Percentiles rank a stretch among this genome's conserved stretches.
Evolutionary conservation across 192 early-diverging fungal genomes (phyloP).

Genomic region (Backusella luteola): DNA sequence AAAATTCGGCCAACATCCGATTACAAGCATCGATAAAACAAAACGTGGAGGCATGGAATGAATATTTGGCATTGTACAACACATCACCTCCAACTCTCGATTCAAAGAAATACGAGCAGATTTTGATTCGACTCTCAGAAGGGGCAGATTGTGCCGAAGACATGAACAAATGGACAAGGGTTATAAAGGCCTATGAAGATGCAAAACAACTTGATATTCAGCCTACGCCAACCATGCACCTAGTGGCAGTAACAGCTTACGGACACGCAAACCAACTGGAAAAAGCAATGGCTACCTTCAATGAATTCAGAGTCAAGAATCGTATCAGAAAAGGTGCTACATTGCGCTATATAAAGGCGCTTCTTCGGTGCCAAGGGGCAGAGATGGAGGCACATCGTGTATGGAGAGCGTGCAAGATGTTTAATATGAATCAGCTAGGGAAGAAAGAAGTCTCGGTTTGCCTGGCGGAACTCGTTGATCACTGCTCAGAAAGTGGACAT

Average conservation of each 20-base stretch:
- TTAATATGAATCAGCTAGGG: not conserved
- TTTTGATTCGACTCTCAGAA: not conserved
- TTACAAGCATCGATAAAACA: not conserved
- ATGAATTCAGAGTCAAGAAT: not conserved
- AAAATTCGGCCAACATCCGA: not conserved
- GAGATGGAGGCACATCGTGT: not conserved
- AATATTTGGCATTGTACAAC: not conserved
- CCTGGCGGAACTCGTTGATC: not conserved
- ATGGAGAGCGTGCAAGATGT: not conserved
- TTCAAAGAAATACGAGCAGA: not conserved
- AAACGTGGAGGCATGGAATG: not conserved
- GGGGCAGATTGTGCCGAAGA: too few relatives aligned
- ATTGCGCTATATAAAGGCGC: not conserved
- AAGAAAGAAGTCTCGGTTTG: not conserved
- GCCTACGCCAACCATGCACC: not conserved
- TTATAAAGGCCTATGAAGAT: conserved; percentile 12
- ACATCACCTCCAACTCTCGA: not conserved
- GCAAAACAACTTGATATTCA: not conserved
- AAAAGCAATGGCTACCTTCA: not conserved
- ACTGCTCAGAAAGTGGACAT: not conserved
- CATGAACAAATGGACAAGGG: not conserved
- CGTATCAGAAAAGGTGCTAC: not conserved
- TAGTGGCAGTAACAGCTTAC: not conserved
- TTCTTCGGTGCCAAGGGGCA: not conserved
- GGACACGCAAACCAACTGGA: not conserved